Conservation (phyloP, 1,139 yeast species). For the Yamadazyma triangularis region DNA sequence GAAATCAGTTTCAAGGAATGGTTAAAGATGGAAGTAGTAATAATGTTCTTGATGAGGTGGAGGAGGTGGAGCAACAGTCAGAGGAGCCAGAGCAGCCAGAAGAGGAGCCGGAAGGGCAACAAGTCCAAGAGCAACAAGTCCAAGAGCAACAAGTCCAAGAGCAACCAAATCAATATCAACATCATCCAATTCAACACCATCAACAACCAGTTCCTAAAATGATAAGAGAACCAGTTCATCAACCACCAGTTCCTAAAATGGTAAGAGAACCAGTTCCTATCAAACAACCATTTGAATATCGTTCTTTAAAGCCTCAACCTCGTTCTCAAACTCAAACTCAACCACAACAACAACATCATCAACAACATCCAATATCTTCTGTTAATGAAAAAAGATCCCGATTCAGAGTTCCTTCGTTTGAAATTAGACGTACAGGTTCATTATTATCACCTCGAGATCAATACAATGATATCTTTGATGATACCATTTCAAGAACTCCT, state of each 20-base stretch:
- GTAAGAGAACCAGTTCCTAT: too few relatives aligned
- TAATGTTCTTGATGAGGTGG: too few relatives aligned
- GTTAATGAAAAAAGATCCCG: constrained; percentile 18
- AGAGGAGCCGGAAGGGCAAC: constrained; percentile 14
- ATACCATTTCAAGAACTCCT: constrained; percentile 25
- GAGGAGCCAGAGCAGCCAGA: constrained; percentile 12
- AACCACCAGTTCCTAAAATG: not conserved
- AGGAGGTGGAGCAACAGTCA: too few relatives aligned
- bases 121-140: not conserved
- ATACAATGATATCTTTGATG: constrained; percentile 43
- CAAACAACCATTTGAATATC: constrained; percentile 1
- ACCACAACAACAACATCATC: not conserved
- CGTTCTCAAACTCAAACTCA: not conserved
- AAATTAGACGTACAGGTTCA: constrained; percentile 35
- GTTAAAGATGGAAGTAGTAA: constrained; percentile 12
- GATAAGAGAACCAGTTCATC: not conserved
- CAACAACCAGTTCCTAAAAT: not conserved
- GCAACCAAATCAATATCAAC: not conserved
- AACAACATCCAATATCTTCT: constrained; percentile 1
- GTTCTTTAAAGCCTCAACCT: constrained; percentile 7
- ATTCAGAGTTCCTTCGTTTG: constrained; percentile 43
- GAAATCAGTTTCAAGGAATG: constrained; percentile 25
- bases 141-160: not conserved
- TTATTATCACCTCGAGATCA: constrained; percentile 33
- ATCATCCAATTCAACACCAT: too few relatives aligned